Percentiles rank a stretch among this genome's conserved stretches.
These are phyloP conservation scores for Fomitopsis pinicola DNA, from an alignment of 1,284 basidiomycete genomes.

Conservation along the genomic window DNA sequence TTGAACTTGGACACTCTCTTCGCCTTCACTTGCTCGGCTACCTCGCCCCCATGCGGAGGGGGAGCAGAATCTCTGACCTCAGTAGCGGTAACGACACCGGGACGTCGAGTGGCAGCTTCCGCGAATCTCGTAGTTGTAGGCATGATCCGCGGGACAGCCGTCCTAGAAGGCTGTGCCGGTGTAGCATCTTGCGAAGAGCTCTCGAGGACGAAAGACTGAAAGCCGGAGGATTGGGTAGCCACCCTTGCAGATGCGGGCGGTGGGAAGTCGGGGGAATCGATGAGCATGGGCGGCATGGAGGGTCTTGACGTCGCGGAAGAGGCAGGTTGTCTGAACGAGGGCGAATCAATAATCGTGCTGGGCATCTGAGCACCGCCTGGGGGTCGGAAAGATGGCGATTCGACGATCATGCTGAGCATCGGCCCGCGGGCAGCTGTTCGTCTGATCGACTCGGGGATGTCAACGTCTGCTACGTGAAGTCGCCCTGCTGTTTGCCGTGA, in stretches of 20 bases:
- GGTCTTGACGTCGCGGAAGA: conserved; percentile 7
- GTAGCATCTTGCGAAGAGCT: conserved; percentile 14
- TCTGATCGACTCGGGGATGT: neutral
- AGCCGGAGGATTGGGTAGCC: conserved; percentile 3
- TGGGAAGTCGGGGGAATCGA: conserved; percentile 36
- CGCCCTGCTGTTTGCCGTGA: conserved; percentile 4
- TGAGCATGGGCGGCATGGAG: conserved; percentile 15
- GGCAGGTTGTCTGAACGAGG: conserved; percentile 17
- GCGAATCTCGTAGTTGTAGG: neutral
- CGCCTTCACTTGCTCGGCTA: conserved; percentile 11
- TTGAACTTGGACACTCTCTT: conserved; percentile 44
- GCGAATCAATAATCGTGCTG: conserved; percentile 20
- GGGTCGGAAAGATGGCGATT: conserved; percentile 12
- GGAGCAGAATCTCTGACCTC: conserved; percentile 31
- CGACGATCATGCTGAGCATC: conserved; percentile 18
- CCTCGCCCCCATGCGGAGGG: conserved; percentile 5
- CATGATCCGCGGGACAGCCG: neutral
- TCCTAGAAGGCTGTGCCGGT: neutral
- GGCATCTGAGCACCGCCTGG: conserved; percentile 6
- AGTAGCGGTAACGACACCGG: conserved; percentile 38
- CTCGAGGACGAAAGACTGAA: conserved; percentile 10
- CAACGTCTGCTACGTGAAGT: neutral
- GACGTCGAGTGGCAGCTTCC: conserved; percentile 20
- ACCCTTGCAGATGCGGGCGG: conserved; percentile 10
- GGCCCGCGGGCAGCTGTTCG: conserved; percentile 1